Evolutionary conservation across 768 basidiomycete genomes (phyloP).

Genomic region (Dioszegia crocea): DNA sequence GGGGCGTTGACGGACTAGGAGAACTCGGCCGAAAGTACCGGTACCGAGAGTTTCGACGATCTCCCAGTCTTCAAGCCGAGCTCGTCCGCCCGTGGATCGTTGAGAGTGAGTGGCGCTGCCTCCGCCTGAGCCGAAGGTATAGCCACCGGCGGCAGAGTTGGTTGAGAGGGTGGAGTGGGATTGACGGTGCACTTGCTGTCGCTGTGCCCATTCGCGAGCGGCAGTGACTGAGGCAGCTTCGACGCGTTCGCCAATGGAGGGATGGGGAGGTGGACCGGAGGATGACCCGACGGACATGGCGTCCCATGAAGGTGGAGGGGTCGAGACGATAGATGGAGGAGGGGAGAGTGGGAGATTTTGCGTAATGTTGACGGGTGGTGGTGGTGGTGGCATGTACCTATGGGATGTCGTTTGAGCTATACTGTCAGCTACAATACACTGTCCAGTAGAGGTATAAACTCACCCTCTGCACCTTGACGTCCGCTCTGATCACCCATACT

Average conservation of each 20-base stretch:
- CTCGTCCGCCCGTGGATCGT: conserved; percentile 12
- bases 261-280: conserved; percentile 4
- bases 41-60: conserved; percentile 67
- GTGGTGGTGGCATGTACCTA: conserved; percentile 4
- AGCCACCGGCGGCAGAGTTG: not conserved
- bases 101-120: not conserved
- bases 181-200: not conserved
- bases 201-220: conserved; percentile 4
- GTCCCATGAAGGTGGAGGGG: conserved; percentile 37
- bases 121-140: not conserved
- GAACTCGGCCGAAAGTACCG: conserved; percentile 90
- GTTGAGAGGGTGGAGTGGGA: not conserved
- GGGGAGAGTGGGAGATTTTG: conserved; percentile 31
- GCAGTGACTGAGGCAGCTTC: conserved; percentile 14
- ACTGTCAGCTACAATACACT: not conserved
- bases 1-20: conserved; percentile 72
- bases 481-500: conserved; percentile 34
- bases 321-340: conserved; percentile 33
- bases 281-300: conserved; percentile 13
- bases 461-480: conserved; percentile 4
- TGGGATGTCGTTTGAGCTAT: not conserved
- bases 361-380: not conserved
- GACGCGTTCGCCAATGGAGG: conserved; percentile 12
- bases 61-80: conserved; percentile 49
- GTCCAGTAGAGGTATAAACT: not conserved